Percentiles rank a stretch among this genome's conserved stretches.
Evolutionary conservation across 2,329 filamentous ascomycete species (phyloP).

Genomic region (Drechslerella stenobrocha): DNA sequence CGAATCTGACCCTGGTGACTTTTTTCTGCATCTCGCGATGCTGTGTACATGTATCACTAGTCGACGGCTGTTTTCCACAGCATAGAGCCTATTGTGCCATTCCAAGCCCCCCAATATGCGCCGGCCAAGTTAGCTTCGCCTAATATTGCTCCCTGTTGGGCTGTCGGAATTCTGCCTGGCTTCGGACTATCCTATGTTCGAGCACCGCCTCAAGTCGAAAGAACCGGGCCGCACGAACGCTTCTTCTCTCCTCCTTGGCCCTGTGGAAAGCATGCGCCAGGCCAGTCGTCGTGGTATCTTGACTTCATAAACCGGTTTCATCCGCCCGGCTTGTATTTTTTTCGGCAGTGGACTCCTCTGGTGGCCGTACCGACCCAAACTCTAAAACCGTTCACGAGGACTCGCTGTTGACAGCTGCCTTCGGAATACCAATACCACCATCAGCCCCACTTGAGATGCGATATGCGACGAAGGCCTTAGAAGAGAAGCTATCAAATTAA

Average conservation of each 20-base stretch:
- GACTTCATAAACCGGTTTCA: neutral
- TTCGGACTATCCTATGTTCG: slow-evolving; percentile 27
- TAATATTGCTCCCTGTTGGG: slow-evolving; percentile 34
- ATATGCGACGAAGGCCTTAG: slow-evolving; percentile 43
- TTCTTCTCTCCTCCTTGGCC: slow-evolving; percentile 1
- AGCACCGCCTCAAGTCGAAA: slow-evolving; percentile 28
- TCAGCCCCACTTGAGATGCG: slow-evolving; percentile 44
- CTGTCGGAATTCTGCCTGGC: slow-evolving; percentile 40
- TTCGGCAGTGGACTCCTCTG: neutral
- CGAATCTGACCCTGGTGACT: slow-evolving; percentile 38
- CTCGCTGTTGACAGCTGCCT: slow-evolving; percentile 5
- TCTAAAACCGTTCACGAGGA: neutral
- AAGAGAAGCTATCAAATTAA: slow-evolving; percentile 1
- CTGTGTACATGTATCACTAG: neutral
- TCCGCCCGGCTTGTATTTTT: neutral
- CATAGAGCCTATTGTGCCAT: slow-evolving; percentile 12
- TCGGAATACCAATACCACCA: slow-evolving; percentile 11
- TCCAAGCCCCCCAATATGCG: slow-evolving; percentile 16
- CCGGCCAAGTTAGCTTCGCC: slow-evolving; percentile 35
- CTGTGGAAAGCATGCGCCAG: slow-evolving; percentile 15
- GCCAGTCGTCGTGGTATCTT: no score
- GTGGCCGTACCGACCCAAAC: no score
- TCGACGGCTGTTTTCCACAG: slow-evolving; percentile 23
- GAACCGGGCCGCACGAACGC: slow-evolving; percentile 12
- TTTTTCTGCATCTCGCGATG: neutral